phyloP scores from a whole-genome alignment of 108 stramenopile species.

The Cyclotella atomus region DNA sequence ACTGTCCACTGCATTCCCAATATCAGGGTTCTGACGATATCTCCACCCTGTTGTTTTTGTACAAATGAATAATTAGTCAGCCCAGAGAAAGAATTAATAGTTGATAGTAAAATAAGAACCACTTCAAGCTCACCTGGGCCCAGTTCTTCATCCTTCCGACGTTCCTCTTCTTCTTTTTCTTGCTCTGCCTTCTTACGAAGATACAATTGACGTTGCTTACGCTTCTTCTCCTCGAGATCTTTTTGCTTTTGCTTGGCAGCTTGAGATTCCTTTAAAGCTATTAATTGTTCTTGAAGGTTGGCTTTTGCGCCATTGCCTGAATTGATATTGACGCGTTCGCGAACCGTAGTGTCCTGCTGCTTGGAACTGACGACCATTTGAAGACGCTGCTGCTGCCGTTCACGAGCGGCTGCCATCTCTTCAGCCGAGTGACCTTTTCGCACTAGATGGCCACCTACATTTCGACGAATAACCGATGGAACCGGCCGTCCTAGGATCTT shows the following conservation, averaged over 20 bases:
- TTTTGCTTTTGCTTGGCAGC: constrained; percentile 18
- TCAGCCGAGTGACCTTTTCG: constrained; percentile 5
- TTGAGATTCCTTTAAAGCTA: neutral
- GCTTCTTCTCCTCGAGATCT: constrained; percentile 33
- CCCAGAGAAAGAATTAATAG: too few relatives aligned
- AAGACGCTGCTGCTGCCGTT: constrained; percentile 30
- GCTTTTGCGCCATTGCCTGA: neutral
- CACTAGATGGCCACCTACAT: constrained; percentile 16
- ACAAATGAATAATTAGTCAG: too few relatives aligned
- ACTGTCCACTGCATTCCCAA: constrained; percentile 18
- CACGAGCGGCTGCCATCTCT: constrained; percentile 32
- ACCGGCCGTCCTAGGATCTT: constrained; percentile 27
- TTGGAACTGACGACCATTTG: constrained; percentile 12
- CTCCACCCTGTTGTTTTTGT: too few relatives aligned
- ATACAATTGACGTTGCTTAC: constrained; percentile 44
- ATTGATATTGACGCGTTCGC: constrained; percentile 1
- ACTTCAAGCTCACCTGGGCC: too few relatives aligned
- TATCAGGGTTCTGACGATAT: constrained; percentile 40
- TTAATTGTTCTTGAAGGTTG: constrained; percentile 2
- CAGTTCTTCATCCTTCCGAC: constrained; percentile 46
- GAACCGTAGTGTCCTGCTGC: constrained; percentile 10
- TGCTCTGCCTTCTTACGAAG: constrained; percentile 32
- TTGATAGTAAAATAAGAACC: too few relatives aligned
- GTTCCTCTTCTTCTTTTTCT: constrained; percentile 40
- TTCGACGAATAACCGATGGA: constrained; percentile 11